Evolutionary conservation across 768 basidiomycete species (phyloP), one percentile per base, ranked within the genome.

Genomic region (Leccinum subtestaceum): DNA sequence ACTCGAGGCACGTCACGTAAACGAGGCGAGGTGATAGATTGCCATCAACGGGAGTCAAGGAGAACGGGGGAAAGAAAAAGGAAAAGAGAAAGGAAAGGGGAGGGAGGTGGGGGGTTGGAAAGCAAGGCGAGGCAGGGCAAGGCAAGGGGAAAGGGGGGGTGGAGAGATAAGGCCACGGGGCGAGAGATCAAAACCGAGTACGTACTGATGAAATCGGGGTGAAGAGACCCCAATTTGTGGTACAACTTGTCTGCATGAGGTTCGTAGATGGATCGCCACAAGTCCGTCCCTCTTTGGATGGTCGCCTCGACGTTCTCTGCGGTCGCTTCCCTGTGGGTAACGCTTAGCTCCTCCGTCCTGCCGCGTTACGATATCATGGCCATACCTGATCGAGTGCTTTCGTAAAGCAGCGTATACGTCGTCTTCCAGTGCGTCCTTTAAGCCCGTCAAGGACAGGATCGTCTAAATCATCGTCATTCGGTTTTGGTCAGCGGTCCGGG

Each of bases 191-290:
- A 60, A 68, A 65, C 64, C n/a, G 64, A 65, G 60, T 68, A 85
- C 91, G 78, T 75, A 93, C 91, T 80, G 74, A 94, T 93, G 78
- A 96, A 91, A 80, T 96, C 94, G 60, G 94, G 94, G 75, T 96
- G 94, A 78, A 93, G 91, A 57, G 84, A 81, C 70, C 81, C 87
- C 63, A 96, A 81, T 78, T 94, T 96, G 77, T 85, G 78, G 75
- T 92, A 84, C 70, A 96, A 84, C 77, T 95, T 96, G 78, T 85
- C 85, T 70, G 86, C 88, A 78, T 93, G 90, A 71, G 93, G 93
- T 72, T 84, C 78, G 74, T 96, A 96, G 75, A 96, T 93, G 55
- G 86, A 84, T 72, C 88, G 80, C 92, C 94, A 96, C 62, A 96
- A 79, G 52, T 74, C 78, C 69, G 74, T 81, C 48, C 92, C 92